Percentiles rank a stretch among this genome's conserved stretches.
These are phyloP conservation scores for Penstemon davidsonii DNA, from an alignment of 257 asterid genomes.

Conservation along the genomic window DNA sequence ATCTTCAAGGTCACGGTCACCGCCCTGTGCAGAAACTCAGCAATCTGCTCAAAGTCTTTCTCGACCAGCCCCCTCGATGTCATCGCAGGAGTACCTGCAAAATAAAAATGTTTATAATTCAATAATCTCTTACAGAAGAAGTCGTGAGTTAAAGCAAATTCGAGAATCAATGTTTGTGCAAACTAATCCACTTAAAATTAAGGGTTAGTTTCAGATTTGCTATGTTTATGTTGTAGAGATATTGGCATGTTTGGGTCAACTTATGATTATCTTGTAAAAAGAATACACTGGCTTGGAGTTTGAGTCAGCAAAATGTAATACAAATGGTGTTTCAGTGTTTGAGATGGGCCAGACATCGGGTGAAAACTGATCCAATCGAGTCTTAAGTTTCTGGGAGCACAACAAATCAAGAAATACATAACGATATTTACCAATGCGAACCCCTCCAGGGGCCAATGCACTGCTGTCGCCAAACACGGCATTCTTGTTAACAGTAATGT, in stretches of 20 bases:
- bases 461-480: slow-evolving; percentile 99
- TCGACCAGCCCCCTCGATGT: slow-evolving; percentile 92
- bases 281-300: too few relatives aligned
- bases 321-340: neutral
- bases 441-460: slow-evolving; percentile 98
- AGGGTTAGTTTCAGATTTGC: too few relatives aligned
- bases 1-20: slow-evolving; percentile 75
- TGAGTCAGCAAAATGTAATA: too few relatives aligned
- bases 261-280: too few relatives aligned
- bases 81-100: slow-evolving; percentile 94
- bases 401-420: neutral
- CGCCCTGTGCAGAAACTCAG: slow-evolving; percentile 89
- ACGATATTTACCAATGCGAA: slow-evolving; percentile 79
- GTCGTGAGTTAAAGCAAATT: neutral
- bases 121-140: slow-evolving; percentile 1
- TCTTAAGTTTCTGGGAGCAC: neutral
- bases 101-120: neutral
- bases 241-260: too few relatives aligned
- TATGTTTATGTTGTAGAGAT: too few relatives aligned
- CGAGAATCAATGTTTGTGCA: neutral
- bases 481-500: slow-evolving; percentile 94
- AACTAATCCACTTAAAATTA: too few relatives aligned
- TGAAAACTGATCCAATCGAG: neutral
- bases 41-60: slow-evolving; percentile 96
- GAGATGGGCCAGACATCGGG: neutral